Evolutionary conservation across 768 basidiomycete species (phyloP).

Genomic region (Hypholoma sublateritium): DNA sequence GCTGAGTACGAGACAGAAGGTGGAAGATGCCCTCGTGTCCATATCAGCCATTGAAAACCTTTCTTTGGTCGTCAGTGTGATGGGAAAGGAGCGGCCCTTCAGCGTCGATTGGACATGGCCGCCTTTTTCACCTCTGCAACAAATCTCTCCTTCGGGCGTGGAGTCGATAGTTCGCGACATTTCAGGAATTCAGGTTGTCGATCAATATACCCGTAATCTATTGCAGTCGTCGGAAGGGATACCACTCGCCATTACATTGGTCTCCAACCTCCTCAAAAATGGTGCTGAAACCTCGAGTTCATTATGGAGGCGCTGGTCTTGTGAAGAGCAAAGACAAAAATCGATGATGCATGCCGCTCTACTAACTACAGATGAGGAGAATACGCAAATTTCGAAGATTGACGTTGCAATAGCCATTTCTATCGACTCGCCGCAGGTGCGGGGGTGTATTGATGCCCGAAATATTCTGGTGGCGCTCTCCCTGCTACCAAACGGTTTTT

Average conservation of each 20-base stretch:
- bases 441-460: not conserved
- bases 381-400: not conserved
- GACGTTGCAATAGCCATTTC: slow-evolving; percentile 1
- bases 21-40: not conserved
- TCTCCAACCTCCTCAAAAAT: not conserved
- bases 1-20: not conserved
- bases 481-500: slow-evolving; percentile 3
- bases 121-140: not conserved
- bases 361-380: not conserved
- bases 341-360: not conserved
- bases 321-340: not conserved
- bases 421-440: not conserved
- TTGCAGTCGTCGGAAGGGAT: not conserved
- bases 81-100: not conserved
- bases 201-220: not conserved
- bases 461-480: not conserved
- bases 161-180: slow-evolving; percentile 1
- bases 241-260: slow-evolving; percentile 1
- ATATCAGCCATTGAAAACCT: not conserved
- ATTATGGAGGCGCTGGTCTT: slow-evolving; percentile 2
- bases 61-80: not conserved
- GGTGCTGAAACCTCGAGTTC: not conserved
- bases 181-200: not conserved
- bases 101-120: not conserved
- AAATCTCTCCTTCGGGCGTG: not conserved